A percentile compares a stretch with the other conserved stretches of the same genome.
phyloP scores from a whole-genome alignment of 2,329 filamentous ascomycete species.

The Sarocladium oryzae region DNA sequence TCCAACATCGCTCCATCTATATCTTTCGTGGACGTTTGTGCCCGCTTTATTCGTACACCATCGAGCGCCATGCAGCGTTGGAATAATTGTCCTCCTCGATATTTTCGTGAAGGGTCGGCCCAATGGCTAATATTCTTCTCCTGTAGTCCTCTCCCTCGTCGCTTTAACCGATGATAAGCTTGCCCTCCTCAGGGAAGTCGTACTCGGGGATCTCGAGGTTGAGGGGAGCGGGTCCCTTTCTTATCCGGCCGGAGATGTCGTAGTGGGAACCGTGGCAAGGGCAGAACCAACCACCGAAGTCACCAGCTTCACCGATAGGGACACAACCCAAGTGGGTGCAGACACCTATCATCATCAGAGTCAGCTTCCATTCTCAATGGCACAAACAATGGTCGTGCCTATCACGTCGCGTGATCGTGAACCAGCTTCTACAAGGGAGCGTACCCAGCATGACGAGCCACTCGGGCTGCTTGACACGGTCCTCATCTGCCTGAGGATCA shows the following conservation, averaged over 20 bases:
- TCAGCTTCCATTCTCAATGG: not conserved
- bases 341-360: constrained; percentile 55
- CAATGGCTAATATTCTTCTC: not conserved
- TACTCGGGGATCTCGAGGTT: constrained; percentile 94
- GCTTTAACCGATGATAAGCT: constrained; percentile 82
- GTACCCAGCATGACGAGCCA: constrained; percentile 98
- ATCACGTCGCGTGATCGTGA: too few species aligned
- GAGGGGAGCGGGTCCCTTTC: constrained; percentile 93
- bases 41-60: constrained; percentile 8
- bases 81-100: not conserved
- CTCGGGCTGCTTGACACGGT: constrained; percentile 96
- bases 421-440: too few species aligned
- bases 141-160: not conserved
- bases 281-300: constrained; percentile 99
- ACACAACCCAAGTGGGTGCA: constrained; percentile 99
- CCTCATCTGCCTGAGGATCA: constrained; percentile 84
- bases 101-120: not conserved
- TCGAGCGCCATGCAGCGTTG: constrained; percentile 3
- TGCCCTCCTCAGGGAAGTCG: constrained; percentile 85
- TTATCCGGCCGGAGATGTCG: constrained; percentile 97
- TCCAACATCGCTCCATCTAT: constrained; percentile 2
- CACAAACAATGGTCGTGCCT: not conserved
- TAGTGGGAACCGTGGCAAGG: constrained; percentile 99
- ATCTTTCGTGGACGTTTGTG: not conserved
- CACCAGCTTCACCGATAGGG: constrained; percentile 96